phyloP scores from a whole-genome alignment of 805 yeast species.

The Cyberlindnera petersonii region DNA sequence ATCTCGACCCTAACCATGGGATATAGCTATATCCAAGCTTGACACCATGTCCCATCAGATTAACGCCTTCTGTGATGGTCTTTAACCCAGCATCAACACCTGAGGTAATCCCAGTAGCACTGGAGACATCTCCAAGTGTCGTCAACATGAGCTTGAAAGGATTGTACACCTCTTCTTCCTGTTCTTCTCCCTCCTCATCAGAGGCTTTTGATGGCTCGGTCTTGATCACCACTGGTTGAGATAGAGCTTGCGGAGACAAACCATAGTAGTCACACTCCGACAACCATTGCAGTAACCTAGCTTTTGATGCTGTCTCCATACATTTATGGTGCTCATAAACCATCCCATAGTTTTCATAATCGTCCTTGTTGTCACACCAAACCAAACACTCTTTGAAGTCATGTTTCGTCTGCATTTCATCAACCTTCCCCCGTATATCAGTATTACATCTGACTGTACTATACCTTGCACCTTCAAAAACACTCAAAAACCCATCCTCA shows the following conservation, averaged over 20 bases:
- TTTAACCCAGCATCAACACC: constrained; percentile 21
- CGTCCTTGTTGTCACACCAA: constrained; percentile 12
- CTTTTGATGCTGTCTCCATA: constrained; percentile 9
- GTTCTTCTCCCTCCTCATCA: constrained; percentile 23
- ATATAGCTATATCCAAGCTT: constrained; percentile 4
- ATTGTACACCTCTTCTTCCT: constrained; percentile 21
- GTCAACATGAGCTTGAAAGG: constrained; percentile 26
- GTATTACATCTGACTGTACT: constrained; percentile 9
- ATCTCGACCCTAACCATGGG: constrained; percentile 15
- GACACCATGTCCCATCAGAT: constrained; percentile 5
- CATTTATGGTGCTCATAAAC: constrained; percentile 18
- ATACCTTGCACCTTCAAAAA: constrained; percentile 25
- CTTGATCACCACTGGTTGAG: constrained; percentile 25
- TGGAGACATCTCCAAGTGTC: constrained; percentile 24
- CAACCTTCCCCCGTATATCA: constrained; percentile 26
- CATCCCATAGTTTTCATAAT: constrained; percentile 20
- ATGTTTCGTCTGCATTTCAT: constrained; percentile 6
- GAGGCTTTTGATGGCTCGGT: no score
- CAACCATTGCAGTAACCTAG: constrained; percentile 22
- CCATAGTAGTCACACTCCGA: constrained; percentile 16
- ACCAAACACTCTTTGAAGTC: constrained; percentile 21
- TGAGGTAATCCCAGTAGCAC: constrained; percentile 22
- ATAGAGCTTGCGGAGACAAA: constrained; percentile 11
- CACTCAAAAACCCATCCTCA: constrained; percentile 34
- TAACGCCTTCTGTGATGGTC: constrained; percentile 11